Base-by-base conservation (phyloP, 768 basidiomycete genomes). In the Suillus subalutaceus region DNA sequence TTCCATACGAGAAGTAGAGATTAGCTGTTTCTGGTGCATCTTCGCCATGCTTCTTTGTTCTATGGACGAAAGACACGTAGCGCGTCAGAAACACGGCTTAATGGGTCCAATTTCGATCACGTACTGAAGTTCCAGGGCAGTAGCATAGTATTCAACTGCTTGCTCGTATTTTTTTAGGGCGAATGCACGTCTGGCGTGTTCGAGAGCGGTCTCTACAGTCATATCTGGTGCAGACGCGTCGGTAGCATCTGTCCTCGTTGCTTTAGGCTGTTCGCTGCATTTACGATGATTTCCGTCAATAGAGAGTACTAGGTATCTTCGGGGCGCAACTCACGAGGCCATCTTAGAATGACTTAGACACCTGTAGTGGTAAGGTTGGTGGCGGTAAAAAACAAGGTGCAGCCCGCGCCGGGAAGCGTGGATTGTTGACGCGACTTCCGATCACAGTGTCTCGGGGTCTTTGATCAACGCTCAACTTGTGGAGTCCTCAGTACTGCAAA, bases 1-100 rank as follows among this genome's bases (percentile, higher is more conserved):
- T 95, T 16, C 97, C 97, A 73, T 99, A 99, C 4, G 86, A 83
- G 66, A 97, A 90, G 67, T 98, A 92, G 26, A 97, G 75, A 72
- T 98, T 94, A 9, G 95, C 97, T 63, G 85, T 89, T 72, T 93
- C 89, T 0, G 91, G 90, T 30, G 91, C 87, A 72, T 94, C 84
- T 59, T 99, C 96, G 44, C 89, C 92, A 66, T 88, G 80, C 71
- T 88, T 82, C 72, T 86, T 80, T 32, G 93, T 92, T 68, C 94
- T 96, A 67, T 32, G 6, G 26, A n/a, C 6, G 30, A 13, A 10
- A 62, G 26, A 38, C 38, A n/a, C 6, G 62, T 66, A 43, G 61
- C 63, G 70, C 70, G 73, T 72, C 66, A 71, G 56, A 41, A 23
- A 12, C 57, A 35, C 37, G 37, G 65, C 56, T 52, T 32, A 38